These are phyloP conservation scores for Aspergillus tubingensis DNA, from an alignment of 2,329 filamentous ascomycete genomes.

Conservation along the genomic window DNA sequence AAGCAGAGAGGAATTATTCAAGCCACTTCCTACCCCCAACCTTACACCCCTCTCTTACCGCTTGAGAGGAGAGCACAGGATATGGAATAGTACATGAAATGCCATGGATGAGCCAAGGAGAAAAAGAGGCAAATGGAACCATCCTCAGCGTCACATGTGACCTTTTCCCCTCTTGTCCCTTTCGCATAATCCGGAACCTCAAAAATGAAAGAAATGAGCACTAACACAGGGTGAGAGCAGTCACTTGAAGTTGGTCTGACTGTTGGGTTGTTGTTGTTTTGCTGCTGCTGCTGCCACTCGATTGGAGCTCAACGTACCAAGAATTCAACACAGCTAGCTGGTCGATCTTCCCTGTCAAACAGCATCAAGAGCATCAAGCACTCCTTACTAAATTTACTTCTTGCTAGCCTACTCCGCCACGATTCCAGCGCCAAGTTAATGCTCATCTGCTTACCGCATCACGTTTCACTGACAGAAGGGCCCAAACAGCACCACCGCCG, in stretches of 20 bases:
- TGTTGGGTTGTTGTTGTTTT: background rate
- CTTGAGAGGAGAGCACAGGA: too few species aligned
- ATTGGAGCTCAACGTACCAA: background rate
- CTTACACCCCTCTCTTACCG: too few species aligned
- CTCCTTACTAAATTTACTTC: too few species aligned
- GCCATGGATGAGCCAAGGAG: too few species aligned
- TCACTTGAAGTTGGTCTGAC: background rate
- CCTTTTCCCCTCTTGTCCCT: too few species aligned
- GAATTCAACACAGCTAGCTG: background rate
- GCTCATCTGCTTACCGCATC: too few species aligned
- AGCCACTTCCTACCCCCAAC: too few species aligned
- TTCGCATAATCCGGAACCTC: background rate
- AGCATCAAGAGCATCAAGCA: too few species aligned
- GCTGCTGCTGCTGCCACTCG: background rate
- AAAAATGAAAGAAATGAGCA: background rate
- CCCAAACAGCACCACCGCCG: background rate
- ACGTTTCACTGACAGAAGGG: background rate
- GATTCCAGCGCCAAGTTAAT: too few species aligned
- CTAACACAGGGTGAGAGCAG: background rate
- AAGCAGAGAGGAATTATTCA: too few species aligned
- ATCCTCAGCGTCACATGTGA: background rate
- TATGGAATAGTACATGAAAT: too few species aligned
- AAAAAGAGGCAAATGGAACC: background rate
- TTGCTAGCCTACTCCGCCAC: too few species aligned
- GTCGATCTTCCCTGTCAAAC: background rate